A percentile compares a stretch with the other conserved stretches of the same genome.
These are phyloP conservation scores for Leccinum barrowsii DNA, from an alignment of 768 basidiomycete species.

Conservation along the genomic window DNA sequence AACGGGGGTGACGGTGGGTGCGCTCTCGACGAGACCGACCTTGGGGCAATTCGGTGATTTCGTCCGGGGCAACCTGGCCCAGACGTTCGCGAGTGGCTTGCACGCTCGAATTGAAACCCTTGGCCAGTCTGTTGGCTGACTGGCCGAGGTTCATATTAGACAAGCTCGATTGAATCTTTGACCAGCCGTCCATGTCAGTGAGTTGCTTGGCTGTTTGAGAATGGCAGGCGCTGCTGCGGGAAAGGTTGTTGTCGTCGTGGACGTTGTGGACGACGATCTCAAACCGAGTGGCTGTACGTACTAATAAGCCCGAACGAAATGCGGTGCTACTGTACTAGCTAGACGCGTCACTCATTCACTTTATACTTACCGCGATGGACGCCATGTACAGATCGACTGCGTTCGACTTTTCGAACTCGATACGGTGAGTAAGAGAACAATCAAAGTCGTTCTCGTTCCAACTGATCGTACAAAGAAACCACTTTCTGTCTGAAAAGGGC, in stretches of 20 bases:
- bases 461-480: conserved; percentile 48
- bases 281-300: conserved; percentile 1
- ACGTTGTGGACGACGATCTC: background rate
- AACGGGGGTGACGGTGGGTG: background rate
- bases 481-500: conserved; percentile 67
- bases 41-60: conserved; percentile 92
- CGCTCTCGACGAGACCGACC: conserved; percentile 42
- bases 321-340: conserved; percentile 30
- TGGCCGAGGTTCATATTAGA: conserved; percentile 66
- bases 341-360: conserved; percentile 8
- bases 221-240: background rate
- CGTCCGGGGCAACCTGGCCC: conserved; percentile 87
- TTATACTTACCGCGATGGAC: conserved; percentile 36
- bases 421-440: conserved; percentile 46
- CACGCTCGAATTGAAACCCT: conserved; percentile 76
- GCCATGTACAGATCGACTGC: conserved; percentile 50
- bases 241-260: background rate
- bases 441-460: background rate
- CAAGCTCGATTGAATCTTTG: conserved; percentile 60
- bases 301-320: background rate
- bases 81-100: conserved; percentile 86
- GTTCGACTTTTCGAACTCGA: conserved; percentile 76
- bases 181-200: conserved; percentile 50
- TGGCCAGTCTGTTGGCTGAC: conserved; percentile 71
- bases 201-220: background rate